Percentiles rank a stretch among this genome's conserved stretches.
Conservation (phyloP, 2,329 filamentous ascomycete species). For the Fusarium multiceps region DNA sequence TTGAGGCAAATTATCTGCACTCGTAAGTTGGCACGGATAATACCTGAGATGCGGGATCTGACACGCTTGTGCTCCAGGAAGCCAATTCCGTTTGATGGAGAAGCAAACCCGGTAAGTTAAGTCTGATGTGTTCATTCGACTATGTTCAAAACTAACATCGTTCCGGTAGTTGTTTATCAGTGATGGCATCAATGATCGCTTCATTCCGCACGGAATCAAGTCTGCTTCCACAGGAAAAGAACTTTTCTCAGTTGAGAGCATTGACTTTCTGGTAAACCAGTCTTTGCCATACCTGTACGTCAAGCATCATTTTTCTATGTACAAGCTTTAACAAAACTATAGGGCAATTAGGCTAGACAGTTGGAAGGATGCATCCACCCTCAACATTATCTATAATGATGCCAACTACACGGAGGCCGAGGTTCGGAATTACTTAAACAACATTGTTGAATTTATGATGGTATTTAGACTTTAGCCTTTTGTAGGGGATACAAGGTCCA, state of each 20-base stretch:
- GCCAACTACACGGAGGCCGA: neutral
- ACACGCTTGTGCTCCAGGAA: neutral
- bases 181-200: neutral
- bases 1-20: neutral
- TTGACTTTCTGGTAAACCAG: neutral
- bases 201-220: neutral
- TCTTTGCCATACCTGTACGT: neutral
- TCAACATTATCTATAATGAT: neutral
- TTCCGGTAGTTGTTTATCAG: neutral
- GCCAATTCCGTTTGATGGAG: neutral
- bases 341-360: neutral
- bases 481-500: too few relatives aligned
- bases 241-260: neutral
- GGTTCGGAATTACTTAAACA: neutral
- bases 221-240: neutral
- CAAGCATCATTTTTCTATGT: fast-evolving
- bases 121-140: neutral
- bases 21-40: neutral
- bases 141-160: neutral
- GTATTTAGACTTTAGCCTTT: neutral
- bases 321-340: fast-evolving
- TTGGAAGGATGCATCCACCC: neutral
- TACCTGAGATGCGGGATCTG: neutral
- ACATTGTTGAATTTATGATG: neutral
- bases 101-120: neutral